A percentile compares a stretch with the other conserved stretches of the same genome.
These are phyloP conservation scores for Helianthus tuberosus DNA, from an alignment of 129 eudicot species.

Conservation along the genomic window DNA sequence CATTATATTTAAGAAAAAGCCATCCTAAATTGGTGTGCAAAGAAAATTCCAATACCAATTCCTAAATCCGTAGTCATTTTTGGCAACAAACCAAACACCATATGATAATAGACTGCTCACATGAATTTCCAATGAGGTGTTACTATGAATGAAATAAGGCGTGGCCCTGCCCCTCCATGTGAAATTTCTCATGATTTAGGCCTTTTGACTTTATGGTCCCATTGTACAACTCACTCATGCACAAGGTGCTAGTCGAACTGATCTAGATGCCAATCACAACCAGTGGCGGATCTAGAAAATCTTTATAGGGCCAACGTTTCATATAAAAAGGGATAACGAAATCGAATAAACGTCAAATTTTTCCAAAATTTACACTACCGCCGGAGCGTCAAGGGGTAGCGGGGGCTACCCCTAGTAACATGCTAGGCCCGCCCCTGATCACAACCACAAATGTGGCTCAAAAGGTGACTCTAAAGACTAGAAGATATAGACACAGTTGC, in stretches of 20 bases:
- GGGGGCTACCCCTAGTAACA: too few species aligned
- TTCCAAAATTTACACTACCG: too few species aligned
- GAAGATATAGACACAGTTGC: neutral
- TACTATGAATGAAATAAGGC: neutral
- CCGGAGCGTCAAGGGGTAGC: too few species aligned
- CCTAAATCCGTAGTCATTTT: neutral
- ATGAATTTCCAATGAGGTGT: neutral
- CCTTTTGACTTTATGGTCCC: neutral
- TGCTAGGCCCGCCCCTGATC: too few species aligned
- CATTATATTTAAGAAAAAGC: neutral
- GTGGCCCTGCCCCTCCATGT: slow-evolving; percentile 21
- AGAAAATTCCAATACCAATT: neutral
- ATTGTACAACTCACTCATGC: slow-evolving; percentile 5
- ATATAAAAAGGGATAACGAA: too few species aligned
- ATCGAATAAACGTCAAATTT: too few species aligned
- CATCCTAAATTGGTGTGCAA: neutral
- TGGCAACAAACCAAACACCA: neutral
- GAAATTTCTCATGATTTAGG: slow-evolving; percentile 9
- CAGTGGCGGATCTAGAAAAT: neutral
- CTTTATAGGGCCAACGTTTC: too few species aligned
- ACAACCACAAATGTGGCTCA: slow-evolving; percentile 12
- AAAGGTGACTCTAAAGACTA: neutral
- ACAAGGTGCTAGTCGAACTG: slow-evolving; percentile 10
- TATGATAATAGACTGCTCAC: neutral
- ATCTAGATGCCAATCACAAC: neutral